Percentiles rank a stretch among this genome's conserved stretches.
Conservation (phyloP, 129 eudicot genomes). For the Gnaphalium uliginosum region DNA sequence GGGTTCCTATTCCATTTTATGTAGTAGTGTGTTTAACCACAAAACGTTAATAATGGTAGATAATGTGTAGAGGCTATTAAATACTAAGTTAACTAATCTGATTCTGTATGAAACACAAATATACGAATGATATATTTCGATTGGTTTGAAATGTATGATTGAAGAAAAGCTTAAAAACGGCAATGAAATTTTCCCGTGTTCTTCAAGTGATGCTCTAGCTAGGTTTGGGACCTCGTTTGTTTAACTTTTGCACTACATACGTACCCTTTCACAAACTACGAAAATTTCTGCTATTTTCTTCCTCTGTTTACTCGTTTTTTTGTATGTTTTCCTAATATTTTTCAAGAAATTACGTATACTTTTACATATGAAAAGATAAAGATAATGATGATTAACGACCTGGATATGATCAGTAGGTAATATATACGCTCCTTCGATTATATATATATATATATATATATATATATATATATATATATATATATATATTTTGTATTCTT, state of each 20-base stretch:
- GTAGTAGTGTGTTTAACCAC: no score
- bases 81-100: no score
- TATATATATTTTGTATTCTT: slow-evolving; percentile 2
- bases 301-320: not conserved
- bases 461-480: no score
- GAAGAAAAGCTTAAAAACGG: not conserved
- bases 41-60: no score
- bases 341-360: not conserved
- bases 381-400: not conserved
- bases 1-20: no score
- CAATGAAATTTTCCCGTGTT: not conserved
- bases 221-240: not conserved
- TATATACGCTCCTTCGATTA: not conserved
- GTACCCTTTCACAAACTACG: not conserved
- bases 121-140: no score
- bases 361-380: not conserved
- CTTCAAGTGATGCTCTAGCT: not conserved
- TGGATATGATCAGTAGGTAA: not conserved
- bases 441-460: not conserved
- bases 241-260: not conserved
- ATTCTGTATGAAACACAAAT: no score
- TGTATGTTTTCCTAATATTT: not conserved
- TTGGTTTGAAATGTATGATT: not conserved
- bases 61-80: no score
- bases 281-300: not conserved